Percentiles rank a stretch among this genome's conserved stretches.
These are phyloP conservation scores for Lactifluus echinatus DNA, from an alignment of 768 basidiomycete genomes.

Conservation along the genomic window DNA sequence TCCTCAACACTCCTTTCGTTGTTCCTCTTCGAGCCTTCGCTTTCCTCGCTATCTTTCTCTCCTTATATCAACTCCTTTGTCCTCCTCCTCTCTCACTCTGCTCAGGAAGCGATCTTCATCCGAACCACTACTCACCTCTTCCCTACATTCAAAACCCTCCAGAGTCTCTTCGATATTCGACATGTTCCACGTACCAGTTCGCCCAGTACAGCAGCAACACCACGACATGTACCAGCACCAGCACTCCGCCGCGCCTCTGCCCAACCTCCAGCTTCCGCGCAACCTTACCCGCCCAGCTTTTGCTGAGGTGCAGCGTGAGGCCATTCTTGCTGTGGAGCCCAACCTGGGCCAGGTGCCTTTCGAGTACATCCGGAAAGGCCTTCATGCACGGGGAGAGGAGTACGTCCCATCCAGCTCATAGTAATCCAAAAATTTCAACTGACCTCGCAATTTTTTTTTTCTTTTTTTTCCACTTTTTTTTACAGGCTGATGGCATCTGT, in stretches of 20 bases:
- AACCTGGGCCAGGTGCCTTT: constrained; percentile 43
- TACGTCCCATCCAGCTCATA: constrained; percentile 24
- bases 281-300: constrained; percentile 56
- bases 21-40: constrained; percentile 18
- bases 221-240: constrained; percentile 20
- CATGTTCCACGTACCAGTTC: constrained; percentile 19
- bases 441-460: not conserved
- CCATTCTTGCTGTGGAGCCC: constrained; percentile 45
- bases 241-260: constrained; percentile 23
- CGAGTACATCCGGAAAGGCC: constrained; percentile 51
- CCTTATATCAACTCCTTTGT: constrained; percentile 19
- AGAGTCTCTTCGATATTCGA: not conserved
- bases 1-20: constrained; percentile 1
- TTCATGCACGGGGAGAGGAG: constrained; percentile 40
- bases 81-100: constrained; percentile 13
- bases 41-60: constrained; percentile 7
- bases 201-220: constrained; percentile 13
- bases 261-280: constrained; percentile 59
- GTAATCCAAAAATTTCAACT: not conserved
- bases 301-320: constrained; percentile 46
- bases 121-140: not conserved
- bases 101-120: constrained; percentile 16
- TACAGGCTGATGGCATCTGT: constrained; percentile 18
- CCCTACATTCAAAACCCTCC: not conserved
- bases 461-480: not conserved